Percentiles rank a stretch among this genome's conserved stretches.
Evolutionary conservation across 2,329 filamentous ascomycete species (phyloP).

Genomic region (Alternaria rosae): DNA sequence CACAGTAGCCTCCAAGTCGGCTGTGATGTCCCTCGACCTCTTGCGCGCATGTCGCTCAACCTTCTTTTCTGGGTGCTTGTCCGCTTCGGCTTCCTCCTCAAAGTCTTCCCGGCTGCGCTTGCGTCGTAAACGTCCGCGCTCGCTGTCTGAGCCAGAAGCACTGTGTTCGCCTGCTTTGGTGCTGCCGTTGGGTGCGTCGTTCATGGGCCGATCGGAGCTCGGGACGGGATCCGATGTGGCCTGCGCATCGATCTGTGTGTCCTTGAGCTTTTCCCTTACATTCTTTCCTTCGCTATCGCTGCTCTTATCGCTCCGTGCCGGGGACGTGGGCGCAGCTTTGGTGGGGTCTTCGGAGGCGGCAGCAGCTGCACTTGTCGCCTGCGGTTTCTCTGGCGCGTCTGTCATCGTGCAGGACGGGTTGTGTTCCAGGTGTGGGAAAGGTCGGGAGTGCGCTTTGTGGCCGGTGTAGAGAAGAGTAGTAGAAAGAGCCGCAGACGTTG

Average conservation of each 20-base stretch:
- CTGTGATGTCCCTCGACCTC: slow-evolving; percentile 55
- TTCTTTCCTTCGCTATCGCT: slow-evolving; percentile 62
- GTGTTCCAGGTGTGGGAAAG: slow-evolving; percentile 9
- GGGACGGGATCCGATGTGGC: slow-evolving; percentile 26
- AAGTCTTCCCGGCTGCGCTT: slow-evolving; percentile 58
- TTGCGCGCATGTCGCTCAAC: slow-evolving; percentile 55
- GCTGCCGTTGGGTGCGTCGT: slow-evolving; percentile 35
- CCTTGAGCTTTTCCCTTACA: slow-evolving; percentile 67
- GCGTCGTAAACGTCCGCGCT: slow-evolving; percentile 49
- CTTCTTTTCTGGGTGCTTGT: slow-evolving; percentile 43
- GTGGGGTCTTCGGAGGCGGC: slow-evolving; percentile 16
- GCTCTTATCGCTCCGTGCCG: slow-evolving; percentile 50
- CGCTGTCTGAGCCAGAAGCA: slow-evolving; percentile 46
- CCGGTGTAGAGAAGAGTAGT: neutral
- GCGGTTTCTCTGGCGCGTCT: slow-evolving; percentile 33
- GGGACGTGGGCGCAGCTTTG: slow-evolving; percentile 32
- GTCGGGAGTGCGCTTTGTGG: slow-evolving; percentile 8
- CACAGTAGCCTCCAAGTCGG: slow-evolving; percentile 26
- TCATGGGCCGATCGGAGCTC: slow-evolving; percentile 31
- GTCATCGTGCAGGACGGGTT: slow-evolving; percentile 27
- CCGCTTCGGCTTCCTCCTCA: slow-evolving; percentile 46
- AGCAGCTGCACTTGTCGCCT: slow-evolving; percentile 14
- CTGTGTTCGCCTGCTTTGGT: slow-evolving; percentile 31
- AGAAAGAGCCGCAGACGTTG: neutral
- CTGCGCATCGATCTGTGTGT: slow-evolving; percentile 64